These are phyloP conservation scores for Aspergillus nidulans DNA, from an alignment of 495 filamentous ascomycete species.

Conservation along the genomic window DNA sequence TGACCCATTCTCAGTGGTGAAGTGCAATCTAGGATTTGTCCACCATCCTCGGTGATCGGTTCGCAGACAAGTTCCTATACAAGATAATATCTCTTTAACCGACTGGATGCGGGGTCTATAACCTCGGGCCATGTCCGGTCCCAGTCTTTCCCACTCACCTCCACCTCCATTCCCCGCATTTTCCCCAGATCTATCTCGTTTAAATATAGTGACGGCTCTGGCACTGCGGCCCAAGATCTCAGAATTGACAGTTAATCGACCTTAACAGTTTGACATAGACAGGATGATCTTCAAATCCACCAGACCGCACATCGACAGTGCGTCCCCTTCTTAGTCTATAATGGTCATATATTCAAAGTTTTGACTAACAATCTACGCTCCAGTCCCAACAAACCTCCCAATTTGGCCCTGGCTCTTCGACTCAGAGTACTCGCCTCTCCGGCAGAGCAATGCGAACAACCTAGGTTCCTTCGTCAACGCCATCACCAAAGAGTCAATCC, in stretches of 20 bases:
- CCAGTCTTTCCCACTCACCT: too few relatives aligned
- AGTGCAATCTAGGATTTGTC: too few relatives aligned
- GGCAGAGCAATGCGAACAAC: slow-evolving; percentile 23
- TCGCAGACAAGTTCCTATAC: too few relatives aligned
- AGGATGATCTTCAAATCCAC: slow-evolving; percentile 3
- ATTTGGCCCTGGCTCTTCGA: slow-evolving; percentile 61
- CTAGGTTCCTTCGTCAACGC: slow-evolving; percentile 53
- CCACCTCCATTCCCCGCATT: too few relatives aligned
- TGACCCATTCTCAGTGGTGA: too few relatives aligned
- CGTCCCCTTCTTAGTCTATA: neutral
- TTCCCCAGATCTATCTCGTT: too few relatives aligned
- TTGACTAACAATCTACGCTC: neutral
- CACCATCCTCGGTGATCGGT: too few relatives aligned
- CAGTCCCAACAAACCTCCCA: slow-evolving; percentile 49
- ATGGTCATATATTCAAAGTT: neutral
- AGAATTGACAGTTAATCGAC: too few relatives aligned
- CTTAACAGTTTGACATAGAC: neutral
- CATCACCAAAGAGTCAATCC: slow-evolving; percentile 50
- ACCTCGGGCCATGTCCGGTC: neutral
- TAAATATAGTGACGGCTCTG: too few relatives aligned
- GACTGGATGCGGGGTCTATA: neutral
- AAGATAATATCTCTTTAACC: too few relatives aligned
- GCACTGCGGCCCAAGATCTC: too few relatives aligned
- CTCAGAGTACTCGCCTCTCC: slow-evolving; percentile 43
- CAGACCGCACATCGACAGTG: slow-evolving; percentile 4